phyloP scores from a whole-genome alignment of 2,329 filamentous ascomycete species.

The Trichoderma sp. region DNA sequence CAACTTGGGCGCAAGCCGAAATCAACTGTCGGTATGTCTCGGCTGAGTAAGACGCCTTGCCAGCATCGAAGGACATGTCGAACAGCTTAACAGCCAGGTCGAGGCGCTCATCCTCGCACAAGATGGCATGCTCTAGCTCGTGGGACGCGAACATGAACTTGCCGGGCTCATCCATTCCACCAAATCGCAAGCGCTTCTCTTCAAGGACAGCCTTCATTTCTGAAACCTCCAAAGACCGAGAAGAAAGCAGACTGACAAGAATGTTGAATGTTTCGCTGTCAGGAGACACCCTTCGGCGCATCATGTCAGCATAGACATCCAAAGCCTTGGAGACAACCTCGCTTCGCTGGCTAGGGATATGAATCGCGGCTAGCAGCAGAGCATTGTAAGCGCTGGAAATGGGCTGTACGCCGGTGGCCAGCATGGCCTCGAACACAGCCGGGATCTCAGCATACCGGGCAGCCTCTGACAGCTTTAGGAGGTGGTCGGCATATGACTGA shows the following conservation, averaged over 20 bases:
- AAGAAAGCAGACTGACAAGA: slow-evolving; percentile 78
- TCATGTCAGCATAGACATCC: slow-evolving; percentile 96
- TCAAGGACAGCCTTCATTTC: slow-evolving; percentile 73
- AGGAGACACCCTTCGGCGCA: slow-evolving; percentile 77
- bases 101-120: slow-evolving; percentile 84
- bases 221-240: slow-evolving; percentile 76
- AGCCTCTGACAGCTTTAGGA: slow-evolving; percentile 70
- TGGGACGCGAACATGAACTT: slow-evolving; percentile 88
- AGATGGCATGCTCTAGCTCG: slow-evolving; percentile 82
- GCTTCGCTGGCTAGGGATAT: slow-evolving; percentile 75
- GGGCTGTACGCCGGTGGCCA: slow-evolving; percentile 78
- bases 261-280: slow-evolving; percentile 87
- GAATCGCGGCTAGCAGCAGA: slow-evolving; percentile 79
- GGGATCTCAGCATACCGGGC: slow-evolving; percentile 85
- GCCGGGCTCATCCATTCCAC: slow-evolving; percentile 79
- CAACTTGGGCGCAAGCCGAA: slow-evolving; percentile 79
- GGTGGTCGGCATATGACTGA: slow-evolving; percentile 73
- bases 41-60: slow-evolving; percentile 69
- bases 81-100: slow-evolving; percentile 85
- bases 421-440: slow-evolving; percentile 85
- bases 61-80: slow-evolving; percentile 67
- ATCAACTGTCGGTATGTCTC: slow-evolving; percentile 86
- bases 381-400: slow-evolving; percentile 89
- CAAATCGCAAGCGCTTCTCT: slow-evolving; percentile 80
- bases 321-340: slow-evolving; percentile 88